These are phyloP conservation scores for Aspergillus sparsus DNA, from an alignment of 495 filamentous ascomycete genomes.

Conservation along the genomic window DNA sequence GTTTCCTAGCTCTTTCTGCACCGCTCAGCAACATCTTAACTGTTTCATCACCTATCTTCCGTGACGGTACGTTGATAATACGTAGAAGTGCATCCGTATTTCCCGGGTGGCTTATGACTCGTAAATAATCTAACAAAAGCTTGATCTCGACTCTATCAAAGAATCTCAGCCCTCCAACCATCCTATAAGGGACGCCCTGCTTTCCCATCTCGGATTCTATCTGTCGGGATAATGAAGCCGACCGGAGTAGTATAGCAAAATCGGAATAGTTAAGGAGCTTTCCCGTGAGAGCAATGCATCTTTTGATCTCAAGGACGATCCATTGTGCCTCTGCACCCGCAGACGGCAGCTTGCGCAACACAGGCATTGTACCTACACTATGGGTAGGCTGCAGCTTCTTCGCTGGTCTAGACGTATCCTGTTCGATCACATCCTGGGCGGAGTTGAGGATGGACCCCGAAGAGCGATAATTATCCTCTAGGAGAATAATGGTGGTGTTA, in stretches of 20 bases:
- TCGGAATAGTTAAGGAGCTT: constrained; percentile 72
- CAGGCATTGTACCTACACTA: constrained; percentile 75
- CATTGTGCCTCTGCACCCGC: constrained; percentile 77
- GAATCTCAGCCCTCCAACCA: constrained; percentile 91
- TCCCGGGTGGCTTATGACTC: constrained; percentile 79
- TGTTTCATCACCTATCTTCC: constrained; percentile 82
- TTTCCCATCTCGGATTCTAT: constrained; percentile 85
- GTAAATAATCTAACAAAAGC: constrained; percentile 82
- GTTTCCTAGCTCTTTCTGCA: constrained; percentile 61
- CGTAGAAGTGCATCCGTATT: constrained; percentile 87
- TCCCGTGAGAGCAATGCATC: constrained; percentile 69
- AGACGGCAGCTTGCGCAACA: constrained; percentile 75
- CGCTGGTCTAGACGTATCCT: constrained; percentile 76
- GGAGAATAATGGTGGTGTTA: constrained; percentile 74
- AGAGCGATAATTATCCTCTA: constrained; percentile 97
- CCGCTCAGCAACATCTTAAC: constrained; percentile 74
- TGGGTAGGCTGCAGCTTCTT: constrained; percentile 83
- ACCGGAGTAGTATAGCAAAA: constrained; percentile 83
- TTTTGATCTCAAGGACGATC: constrained; percentile 84
- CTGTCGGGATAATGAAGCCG: constrained; percentile 77
- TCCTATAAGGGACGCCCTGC: constrained; percentile 84
- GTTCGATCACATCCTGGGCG: constrained; percentile 86
- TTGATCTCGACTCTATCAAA: constrained; percentile 94
- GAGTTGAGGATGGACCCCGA: constrained; percentile 83
- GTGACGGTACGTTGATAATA: constrained; percentile 81